phyloP scores from a whole-genome alignment of 352 stramenopile species.

The Phytophthora lateralis region DNA sequence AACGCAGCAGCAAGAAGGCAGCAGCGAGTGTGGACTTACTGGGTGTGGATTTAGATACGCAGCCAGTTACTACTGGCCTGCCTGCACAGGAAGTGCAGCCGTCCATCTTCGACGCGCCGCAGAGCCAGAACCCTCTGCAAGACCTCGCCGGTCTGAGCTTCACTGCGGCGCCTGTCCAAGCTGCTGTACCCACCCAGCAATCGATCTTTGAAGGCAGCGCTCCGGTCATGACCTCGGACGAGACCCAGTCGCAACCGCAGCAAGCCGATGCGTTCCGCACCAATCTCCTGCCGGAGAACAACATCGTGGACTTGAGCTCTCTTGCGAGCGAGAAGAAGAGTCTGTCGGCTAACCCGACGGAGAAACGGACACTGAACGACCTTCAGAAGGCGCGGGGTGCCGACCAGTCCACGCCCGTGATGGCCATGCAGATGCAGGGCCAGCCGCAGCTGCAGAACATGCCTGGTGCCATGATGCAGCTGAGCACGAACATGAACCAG shows the following conservation, averaged over 20 bases:
- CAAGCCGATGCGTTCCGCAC: slow-evolving; percentile 44
- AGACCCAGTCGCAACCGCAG: slow-evolving; percentile 10
- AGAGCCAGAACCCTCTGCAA: slow-evolving; percentile 47
- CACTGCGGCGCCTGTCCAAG: slow-evolving; percentile 19
- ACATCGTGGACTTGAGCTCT: slow-evolving; percentile 65
- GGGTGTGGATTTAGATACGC: slow-evolving; percentile 50
- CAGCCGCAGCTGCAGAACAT: slow-evolving; percentile 31
- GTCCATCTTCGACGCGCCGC: slow-evolving; percentile 48
- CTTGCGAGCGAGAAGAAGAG: slow-evolving; percentile 57
- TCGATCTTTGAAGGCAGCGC: slow-evolving; percentile 13
- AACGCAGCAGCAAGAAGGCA: slow-evolving; percentile 30
- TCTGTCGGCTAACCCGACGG: slow-evolving; percentile 28
- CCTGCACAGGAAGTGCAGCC: slow-evolving; percentile 28
- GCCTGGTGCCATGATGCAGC: slow-evolving; percentile 39
- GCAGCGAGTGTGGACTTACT: slow-evolving; percentile 52
- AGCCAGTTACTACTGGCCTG: slow-evolving; percentile 14
- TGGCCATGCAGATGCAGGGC: slow-evolving; percentile 44
- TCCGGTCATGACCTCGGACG: background rate
- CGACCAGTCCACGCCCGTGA: slow-evolving; percentile 45
- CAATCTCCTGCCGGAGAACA: slow-evolving; percentile 66
- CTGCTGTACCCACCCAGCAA: slow-evolving; percentile 8
- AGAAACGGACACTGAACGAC: slow-evolving; percentile 64
- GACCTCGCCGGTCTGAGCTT: slow-evolving; percentile 67
- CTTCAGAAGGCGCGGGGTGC: slow-evolving; percentile 50
- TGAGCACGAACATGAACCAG: slow-evolving; percentile 43